These are phyloP conservation scores for Capronia epimyces DNA, from an alignment of 2,329 filamentous ascomycete genomes.

Conservation along the genomic window DNA sequence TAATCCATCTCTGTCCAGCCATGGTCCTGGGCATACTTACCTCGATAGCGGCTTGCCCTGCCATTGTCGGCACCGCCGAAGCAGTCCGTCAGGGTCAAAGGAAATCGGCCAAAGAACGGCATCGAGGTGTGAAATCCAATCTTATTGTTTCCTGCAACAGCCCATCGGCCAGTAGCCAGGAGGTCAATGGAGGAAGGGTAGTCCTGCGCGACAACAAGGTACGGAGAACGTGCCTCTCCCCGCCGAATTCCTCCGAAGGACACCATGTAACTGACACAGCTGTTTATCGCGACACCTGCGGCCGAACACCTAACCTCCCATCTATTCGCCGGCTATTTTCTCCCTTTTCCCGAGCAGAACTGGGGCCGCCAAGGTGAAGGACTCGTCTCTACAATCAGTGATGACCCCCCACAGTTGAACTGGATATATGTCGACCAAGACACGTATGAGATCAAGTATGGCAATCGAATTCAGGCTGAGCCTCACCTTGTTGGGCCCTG, in stretches of 20 bases:
- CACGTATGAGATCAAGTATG: slow-evolving; percentile 57
- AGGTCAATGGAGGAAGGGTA: neutral
- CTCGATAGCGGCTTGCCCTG: neutral
- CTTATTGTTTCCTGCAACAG: neutral
- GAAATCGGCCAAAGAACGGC: neutral
- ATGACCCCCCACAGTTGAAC: slow-evolving; percentile 48
- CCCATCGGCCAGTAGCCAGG: neutral
- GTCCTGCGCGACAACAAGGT: neutral
- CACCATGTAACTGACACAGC: neutral
- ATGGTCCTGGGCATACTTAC: neutral
- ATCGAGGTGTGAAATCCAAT: neutral
- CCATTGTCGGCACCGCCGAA: neutral
- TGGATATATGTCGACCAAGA: slow-evolving; percentile 62
- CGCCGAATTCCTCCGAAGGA: neutral
- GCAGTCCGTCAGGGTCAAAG: neutral
- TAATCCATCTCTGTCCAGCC: neutral
- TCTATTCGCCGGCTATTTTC: slow-evolving; percentile 36
- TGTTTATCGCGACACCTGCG: neutral
- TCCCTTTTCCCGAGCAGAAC: slow-evolving; percentile 18
- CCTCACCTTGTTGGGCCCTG: slow-evolving; percentile 73
- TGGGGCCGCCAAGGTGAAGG: slow-evolving; percentile 13
- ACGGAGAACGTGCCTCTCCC: neutral
- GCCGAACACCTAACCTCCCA: neutral
- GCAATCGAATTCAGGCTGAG: slow-evolving; percentile 64
- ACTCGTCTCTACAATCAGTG: slow-evolving; percentile 22